These are phyloP conservation scores for Scedosporium dehoogii DNA, from an alignment of 2,329 filamentous ascomycete species.

Conservation along the genomic window DNA sequence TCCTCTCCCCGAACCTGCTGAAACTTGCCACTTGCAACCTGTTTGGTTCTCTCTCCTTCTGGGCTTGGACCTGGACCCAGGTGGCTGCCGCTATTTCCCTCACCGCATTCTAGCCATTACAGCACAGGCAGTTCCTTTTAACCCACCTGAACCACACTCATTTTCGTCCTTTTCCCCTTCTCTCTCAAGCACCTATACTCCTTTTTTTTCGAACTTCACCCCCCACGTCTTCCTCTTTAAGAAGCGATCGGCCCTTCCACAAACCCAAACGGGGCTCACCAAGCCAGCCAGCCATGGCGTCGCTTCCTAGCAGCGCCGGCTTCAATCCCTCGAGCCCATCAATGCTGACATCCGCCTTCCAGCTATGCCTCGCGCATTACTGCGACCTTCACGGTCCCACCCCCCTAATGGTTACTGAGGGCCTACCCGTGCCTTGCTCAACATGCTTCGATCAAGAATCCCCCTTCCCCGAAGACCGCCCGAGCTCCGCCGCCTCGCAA, in stretches of 20 bases:
- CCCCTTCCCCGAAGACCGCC: slow-evolving; percentile 5
- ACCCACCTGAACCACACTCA: neutral
- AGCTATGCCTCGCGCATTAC: slow-evolving; percentile 62
- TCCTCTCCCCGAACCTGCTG: neutral
- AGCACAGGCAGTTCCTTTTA: neutral
- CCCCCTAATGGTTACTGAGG: slow-evolving; percentile 60
- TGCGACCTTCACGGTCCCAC: slow-evolving; percentile 62
- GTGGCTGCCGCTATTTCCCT: neutral
- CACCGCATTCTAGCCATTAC: neutral
- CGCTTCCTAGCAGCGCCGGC: neutral
- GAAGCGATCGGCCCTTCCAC: neutral
- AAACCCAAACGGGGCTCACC: neutral
- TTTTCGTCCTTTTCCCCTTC: neutral
- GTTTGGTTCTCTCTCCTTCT: neutral
- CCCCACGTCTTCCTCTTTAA: too few species aligned
- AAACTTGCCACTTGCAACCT: neutral
- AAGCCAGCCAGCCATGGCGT: neutral
- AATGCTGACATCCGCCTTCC: neutral
- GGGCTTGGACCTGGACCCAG: neutral
- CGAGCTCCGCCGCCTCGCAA: slow-evolving; percentile 14
- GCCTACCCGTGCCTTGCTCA: slow-evolving; percentile 49
- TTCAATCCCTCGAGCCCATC: too few species aligned
- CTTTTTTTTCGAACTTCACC: too few species aligned
- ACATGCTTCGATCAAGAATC: slow-evolving; percentile 43
- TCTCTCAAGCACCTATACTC: neutral